Base-by-base conservation (phyloP, 2,329 filamentous ascomycete genomes). In the Colletotrichum brevisporum region DNA sequence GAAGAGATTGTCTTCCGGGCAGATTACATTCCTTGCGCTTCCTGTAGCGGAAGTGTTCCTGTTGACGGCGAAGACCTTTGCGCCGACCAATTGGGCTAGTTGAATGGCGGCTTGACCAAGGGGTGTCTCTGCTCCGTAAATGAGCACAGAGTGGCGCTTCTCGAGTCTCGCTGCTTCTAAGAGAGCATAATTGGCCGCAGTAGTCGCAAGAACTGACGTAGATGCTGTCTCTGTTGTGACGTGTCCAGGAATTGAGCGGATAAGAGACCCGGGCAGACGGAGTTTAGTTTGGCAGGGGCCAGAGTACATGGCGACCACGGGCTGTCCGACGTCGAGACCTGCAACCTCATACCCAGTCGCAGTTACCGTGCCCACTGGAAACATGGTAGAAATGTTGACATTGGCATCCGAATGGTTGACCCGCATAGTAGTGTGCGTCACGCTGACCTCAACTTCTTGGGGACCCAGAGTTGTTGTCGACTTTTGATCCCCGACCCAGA, bases 21-120 rank as follows among this genome's bases (percentile, higher is more conserved):
- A 76, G 57, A 80, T 83, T 13, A 72, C 73, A 78, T 75, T 2
- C 85, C 71, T 3, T 82, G 72, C 8, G 78, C 67, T 63, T 79
- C 80, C 74, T 85, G 82, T 43, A 9, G 5, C 12, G 4, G 21
- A 13, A 4, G 27, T 10, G 27, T 13, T 9, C 50, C 16, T 12
- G 9, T 75, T 74, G 5, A 78, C 75, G 0, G 78, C 72, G 41
- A 75, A 77, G 13, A 80, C 73, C 27, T 76, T 71, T 1, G 78
- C 78, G 1, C 78, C 78, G 4, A 75, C 54, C 6, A 69, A 52
- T 31, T 75, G 72, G 1, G 75, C 75, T 0, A 82, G 56, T 3
- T 69, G 69, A 18, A 81, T 78, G 0, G 78, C 76, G 0, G 79
- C 79, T 58, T 78, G 76, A 2, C 81, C 81, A 8, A 82, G 63